These are phyloP conservation scores for Trichoderma simmonsii DNA, from an alignment of 2,329 filamentous ascomycete species.

Conservation along the genomic window DNA sequence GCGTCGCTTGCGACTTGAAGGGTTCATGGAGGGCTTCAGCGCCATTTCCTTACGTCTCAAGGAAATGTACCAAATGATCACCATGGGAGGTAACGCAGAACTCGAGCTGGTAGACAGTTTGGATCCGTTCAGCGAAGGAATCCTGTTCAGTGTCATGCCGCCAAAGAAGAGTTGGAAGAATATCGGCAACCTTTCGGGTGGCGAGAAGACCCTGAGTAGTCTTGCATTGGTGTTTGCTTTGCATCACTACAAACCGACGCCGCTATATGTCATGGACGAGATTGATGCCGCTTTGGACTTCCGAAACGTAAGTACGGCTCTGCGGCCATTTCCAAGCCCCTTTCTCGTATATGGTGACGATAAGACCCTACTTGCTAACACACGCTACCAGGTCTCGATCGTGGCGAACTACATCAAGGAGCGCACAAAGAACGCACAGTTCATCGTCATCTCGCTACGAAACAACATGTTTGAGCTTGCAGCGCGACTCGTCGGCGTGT, in stretches of 20 bases:
- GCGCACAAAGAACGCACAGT: conserved; percentile 97
- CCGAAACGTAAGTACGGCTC: conserved; percentile 71
- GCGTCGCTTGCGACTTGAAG: conserved; percentile 82
- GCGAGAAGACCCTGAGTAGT: conserved; percentile 93
- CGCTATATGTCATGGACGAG: conserved; percentile 98
- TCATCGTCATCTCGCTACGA: conserved; percentile 94
- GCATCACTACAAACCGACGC: conserved; percentile 97
- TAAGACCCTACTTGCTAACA: conserved; percentile 13
- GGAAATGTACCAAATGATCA: conserved; percentile 99
- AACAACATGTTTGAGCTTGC: conserved; percentile 99
- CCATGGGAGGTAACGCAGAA: conserved; percentile 98
- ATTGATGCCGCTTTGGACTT: conserved; percentile 98
- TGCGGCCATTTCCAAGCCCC: not conserved
- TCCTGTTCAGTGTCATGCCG: conserved; percentile 97
- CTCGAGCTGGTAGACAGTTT: conserved; percentile 93
- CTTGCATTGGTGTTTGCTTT: conserved; percentile 95
- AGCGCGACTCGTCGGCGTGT: conserved; percentile 90
- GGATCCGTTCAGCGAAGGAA: conserved; percentile 95
- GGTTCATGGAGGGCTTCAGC: conserved; percentile 97
- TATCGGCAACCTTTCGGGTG: conserved; percentile 91
- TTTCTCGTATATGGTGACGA: conserved; percentile 22
- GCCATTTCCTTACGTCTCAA: conserved; percentile 92
- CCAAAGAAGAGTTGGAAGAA: conserved; percentile 99
- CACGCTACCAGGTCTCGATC: conserved; percentile 71
- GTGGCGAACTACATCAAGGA: conserved; percentile 99